Conservation (phyloP, 495 filamentous ascomycete species). For the Penicillium atrosanguineum region DNA sequence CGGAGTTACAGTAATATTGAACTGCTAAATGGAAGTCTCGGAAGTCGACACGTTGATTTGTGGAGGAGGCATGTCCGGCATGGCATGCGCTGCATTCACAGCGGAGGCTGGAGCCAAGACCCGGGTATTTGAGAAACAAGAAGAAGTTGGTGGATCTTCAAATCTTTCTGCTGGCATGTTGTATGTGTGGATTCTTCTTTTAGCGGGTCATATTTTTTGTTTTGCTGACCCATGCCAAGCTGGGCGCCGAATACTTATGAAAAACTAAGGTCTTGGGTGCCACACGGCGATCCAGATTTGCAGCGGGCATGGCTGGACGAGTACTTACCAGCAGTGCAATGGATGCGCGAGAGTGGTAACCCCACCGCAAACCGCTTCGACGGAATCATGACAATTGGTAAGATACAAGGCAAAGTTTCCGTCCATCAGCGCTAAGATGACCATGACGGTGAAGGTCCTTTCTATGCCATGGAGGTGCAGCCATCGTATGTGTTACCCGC, state of each 20-base stretch:
- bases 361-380: no score
- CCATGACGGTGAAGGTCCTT: constrained; percentile 27
- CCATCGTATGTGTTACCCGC: constrained; percentile 18
- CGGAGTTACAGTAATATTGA: no score
- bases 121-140: constrained; percentile 26
- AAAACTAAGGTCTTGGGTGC: constrained; percentile 25
- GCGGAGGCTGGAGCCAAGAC: constrained; percentile 21
- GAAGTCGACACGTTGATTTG: constrained; percentile 26
- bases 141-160: constrained; percentile 20
- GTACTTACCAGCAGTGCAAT: no score
- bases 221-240: constrained; percentile 3
- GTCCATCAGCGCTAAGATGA: no score
- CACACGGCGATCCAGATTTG: constrained; percentile 19
- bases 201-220: no score
- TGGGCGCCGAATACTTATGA: constrained; percentile 25
- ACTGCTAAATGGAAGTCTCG: constrained; percentile 16
- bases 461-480: constrained; percentile 28
- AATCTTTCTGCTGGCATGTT: constrained; percentile 29
- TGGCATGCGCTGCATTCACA: constrained; percentile 28
- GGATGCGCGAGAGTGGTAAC: no score
- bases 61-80: constrained; percentile 31
- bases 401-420: no score
- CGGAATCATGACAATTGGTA: no score
- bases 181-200: constrained; percentile 28
- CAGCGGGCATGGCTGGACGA: no score